Percentiles rank a stretch among this genome's conserved stretches.
These are phyloP conservation scores for Microbotryum intermedium DNA, from an alignment of 1,284 basidiomycete species.

Conservation along the genomic window DNA sequence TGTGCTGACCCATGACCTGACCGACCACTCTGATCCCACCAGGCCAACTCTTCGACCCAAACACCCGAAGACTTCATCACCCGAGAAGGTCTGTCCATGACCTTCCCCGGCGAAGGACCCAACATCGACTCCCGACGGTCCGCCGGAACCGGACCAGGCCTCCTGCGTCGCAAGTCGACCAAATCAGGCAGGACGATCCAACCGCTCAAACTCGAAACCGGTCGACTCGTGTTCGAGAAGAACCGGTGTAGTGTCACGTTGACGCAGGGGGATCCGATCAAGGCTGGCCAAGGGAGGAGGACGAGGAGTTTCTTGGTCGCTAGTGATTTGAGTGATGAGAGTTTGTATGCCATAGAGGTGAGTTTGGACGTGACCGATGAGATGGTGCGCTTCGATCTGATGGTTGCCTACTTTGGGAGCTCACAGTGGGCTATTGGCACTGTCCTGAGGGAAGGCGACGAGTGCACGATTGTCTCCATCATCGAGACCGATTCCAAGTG, in stretches of 20 bases:
- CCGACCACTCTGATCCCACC: neutral
- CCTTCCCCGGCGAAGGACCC: slow-evolving; percentile 71
- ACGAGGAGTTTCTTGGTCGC: slow-evolving; percentile 74
- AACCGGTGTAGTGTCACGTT: slow-evolving; percentile 87
- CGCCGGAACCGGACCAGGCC: slow-evolving; percentile 8
- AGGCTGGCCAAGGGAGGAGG: slow-evolving; percentile 49
- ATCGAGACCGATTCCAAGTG: slow-evolving; percentile 87
- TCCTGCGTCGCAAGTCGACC: slow-evolving; percentile 18
- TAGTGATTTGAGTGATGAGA: slow-evolving; percentile 88
- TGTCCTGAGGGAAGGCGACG: slow-evolving; percentile 87
- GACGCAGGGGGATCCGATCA: slow-evolving; percentile 56
- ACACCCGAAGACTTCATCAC: slow-evolving; percentile 26
- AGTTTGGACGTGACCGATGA: neutral
- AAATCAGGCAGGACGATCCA: neutral
- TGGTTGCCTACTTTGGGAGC: no score
- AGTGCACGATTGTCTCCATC: slow-evolving; percentile 69
- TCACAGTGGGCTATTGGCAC: slow-evolving; percentile 68
- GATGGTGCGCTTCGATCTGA: slow-evolving; percentile 38
- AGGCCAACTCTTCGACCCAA: slow-evolving; percentile 22
- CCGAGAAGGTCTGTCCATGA: slow-evolving; percentile 43
- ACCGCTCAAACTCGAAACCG: slow-evolving; percentile 12
- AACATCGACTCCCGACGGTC: slow-evolving; percentile 37
- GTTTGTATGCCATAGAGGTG: slow-evolving; percentile 71
- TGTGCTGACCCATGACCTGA: neutral
- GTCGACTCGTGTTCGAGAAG: slow-evolving; percentile 71